These are phyloP conservation scores for Leucosporidium yakuticum DNA, from an alignment of 768 basidiomycete species.

Conservation along the genomic window DNA sequence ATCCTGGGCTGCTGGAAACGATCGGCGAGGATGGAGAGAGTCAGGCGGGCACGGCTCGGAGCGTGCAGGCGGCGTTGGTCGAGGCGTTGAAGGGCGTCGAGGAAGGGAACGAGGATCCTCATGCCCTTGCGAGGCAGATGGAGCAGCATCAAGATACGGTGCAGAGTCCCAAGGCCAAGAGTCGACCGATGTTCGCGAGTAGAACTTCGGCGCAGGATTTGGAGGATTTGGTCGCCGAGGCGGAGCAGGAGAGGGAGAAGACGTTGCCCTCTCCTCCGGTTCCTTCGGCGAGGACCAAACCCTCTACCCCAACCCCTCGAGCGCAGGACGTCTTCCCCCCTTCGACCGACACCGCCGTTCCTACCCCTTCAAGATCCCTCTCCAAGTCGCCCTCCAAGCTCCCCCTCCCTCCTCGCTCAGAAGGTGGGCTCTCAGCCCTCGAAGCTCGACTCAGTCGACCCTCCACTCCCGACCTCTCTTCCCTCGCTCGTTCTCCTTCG, in stretches of 20 bases:
- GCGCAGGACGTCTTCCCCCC: constrained; percentile 15
- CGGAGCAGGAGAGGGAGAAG: constrained; percentile 11
- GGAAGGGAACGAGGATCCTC: too few relatives aligned
- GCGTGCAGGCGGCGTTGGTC: neutral
- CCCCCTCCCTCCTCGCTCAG: neutral
- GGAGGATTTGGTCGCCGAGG: constrained; percentile 20
- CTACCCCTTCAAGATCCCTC: neutral
- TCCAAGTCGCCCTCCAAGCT: neutral
- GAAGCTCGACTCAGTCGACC: constrained; percentile 7
- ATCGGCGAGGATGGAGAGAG: constrained; percentile 40
- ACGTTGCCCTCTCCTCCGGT: constrained; percentile 5
- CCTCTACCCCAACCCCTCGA: neutral
- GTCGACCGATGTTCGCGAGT: neutral
- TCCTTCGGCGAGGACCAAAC: neutral
- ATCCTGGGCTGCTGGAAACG: constrained; percentile 26
- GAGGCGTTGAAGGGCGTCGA: neutral
- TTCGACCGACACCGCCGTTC: neutral
- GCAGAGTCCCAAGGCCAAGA: neutral
- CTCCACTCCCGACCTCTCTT: neutral
- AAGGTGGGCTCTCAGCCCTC: constrained; percentile 7
- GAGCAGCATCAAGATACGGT: neutral
- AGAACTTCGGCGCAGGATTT: constrained; percentile 20
- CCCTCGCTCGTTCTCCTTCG: neutral
- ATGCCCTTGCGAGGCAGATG: neutral
- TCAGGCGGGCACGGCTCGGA: constrained; percentile 36